A percentile compares a stretch with the other conserved stretches of the same genome.
Conservation (phyloP, 2,329 filamentous ascomycete genomes). For the Leptographium lundbergii region DNA sequence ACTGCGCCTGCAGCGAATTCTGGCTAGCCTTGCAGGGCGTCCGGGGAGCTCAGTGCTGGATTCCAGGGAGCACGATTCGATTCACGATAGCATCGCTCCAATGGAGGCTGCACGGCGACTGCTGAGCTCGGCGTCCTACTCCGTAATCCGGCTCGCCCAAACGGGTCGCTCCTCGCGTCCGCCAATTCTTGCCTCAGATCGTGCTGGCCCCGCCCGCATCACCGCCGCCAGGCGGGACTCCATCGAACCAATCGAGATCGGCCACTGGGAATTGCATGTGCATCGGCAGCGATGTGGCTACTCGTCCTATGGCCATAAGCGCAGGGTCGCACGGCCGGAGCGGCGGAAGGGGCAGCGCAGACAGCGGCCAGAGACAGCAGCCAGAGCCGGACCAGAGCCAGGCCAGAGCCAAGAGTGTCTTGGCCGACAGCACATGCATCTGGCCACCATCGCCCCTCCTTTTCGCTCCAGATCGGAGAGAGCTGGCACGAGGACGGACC, state of each 20-base stretch:
- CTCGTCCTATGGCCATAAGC: not conserved
- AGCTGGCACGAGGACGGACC: not conserved
- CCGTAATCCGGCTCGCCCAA: not conserved
- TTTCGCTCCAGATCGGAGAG: not conserved
- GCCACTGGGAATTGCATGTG: not conserved
- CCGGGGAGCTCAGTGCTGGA: not conserved
- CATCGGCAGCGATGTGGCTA: not conserved
- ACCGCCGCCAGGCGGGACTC: not conserved
- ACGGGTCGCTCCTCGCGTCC: not conserved
- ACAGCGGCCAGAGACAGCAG: not conserved
- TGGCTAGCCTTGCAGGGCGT: not conserved
- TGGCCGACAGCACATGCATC: not conserved
- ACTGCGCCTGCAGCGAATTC: not conserved
- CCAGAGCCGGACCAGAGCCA: not conserved
- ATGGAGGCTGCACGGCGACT: too few relatives aligned
- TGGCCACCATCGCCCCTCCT: not conserved
- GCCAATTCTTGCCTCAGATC: not conserved
- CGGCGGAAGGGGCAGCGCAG: not conserved
- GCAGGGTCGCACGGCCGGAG: not conserved
- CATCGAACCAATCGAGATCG: conserved; percentile 1
- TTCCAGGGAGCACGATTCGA: not conserved
- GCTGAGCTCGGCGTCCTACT: not conserved
- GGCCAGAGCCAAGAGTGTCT: not conserved
- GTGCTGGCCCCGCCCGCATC: not conserved
- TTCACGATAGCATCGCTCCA: not conserved